These are phyloP conservation scores for Achaetomiella virescens DNA, from an alignment of 495 filamentous ascomycete species.

Conservation along the genomic window DNA sequence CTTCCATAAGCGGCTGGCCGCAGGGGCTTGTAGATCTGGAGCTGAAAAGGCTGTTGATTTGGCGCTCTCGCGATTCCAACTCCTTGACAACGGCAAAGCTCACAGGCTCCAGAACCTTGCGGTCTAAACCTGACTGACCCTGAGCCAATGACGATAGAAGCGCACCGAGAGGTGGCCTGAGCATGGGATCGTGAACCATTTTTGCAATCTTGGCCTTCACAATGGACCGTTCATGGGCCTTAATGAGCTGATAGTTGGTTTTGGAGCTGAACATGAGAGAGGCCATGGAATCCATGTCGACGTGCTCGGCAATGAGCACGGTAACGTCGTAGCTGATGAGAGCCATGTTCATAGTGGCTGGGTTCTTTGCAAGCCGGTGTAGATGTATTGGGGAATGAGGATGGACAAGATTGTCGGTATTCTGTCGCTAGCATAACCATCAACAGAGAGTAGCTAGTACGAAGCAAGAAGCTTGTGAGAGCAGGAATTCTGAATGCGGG, in stretches of 20 bases:
- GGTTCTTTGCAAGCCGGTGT: too few species aligned
- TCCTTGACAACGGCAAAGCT: slow-evolving; percentile 1
- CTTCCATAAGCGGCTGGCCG: not conserved
- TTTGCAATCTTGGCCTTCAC: slow-evolving; percentile 1
- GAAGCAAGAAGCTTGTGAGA: too few species aligned
- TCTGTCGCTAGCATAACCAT: too few species aligned
- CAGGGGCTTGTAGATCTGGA: not conserved
- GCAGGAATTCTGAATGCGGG: not conserved
- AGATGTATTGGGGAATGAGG: too few species aligned
- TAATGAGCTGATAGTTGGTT: slow-evolving; percentile 1
- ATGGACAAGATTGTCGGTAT: too few species aligned
- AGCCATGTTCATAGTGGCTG: not conserved
- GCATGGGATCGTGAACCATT: not conserved
- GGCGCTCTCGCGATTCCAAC: not conserved
- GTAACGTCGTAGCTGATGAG: not conserved
- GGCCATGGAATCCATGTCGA: slow-evolving; percentile 3
- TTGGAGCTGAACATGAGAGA: slow-evolving; percentile 6
- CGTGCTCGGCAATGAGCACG: slow-evolving; percentile 1
- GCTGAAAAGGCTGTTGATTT: not conserved
- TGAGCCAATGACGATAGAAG: not conserved
- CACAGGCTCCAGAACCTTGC: not conserved
- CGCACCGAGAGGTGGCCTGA: not conserved
- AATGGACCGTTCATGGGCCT: slow-evolving; percentile 1
- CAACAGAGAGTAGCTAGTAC: too few species aligned
- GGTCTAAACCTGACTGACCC: not conserved